Percentiles rank a stretch among this genome's conserved stretches.
Conservation (phyloP, 305 asterid species). For the Ilex paraguariensis region DNA sequence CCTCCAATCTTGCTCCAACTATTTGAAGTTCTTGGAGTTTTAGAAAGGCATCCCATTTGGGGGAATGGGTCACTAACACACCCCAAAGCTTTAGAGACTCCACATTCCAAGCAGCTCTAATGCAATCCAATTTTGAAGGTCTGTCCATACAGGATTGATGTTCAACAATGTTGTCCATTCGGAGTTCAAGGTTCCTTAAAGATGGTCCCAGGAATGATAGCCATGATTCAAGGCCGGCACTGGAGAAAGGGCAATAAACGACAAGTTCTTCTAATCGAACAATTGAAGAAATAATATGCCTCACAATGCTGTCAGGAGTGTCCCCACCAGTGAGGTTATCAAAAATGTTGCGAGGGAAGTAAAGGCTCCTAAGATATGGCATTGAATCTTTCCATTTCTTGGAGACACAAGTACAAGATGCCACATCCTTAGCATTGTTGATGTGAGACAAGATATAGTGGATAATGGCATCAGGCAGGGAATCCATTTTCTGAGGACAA, state of each 20-base stretch:
- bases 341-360: slow-evolving; percentile 65
- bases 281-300: slow-evolving; percentile 46
- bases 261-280: slow-evolving; percentile 68
- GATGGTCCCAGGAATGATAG: slow-evolving; percentile 44
- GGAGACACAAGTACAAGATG: slow-evolving; percentile 73
- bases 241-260: slow-evolving; percentile 79
- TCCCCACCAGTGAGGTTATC: slow-evolving; percentile 50
- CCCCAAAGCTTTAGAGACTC: slow-evolving; percentile 96
- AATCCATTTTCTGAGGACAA: slow-evolving; percentile 57
- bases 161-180: slow-evolving; percentile 71
- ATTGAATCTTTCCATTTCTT: slow-evolving; percentile 79
- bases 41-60: slow-evolving; percentile 71
- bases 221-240: slow-evolving; percentile 71
- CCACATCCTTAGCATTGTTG: slow-evolving; percentile 79
- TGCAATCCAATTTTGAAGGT: slow-evolving; percentile 72
- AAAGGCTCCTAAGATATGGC: slow-evolving; percentile 62
- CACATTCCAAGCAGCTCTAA: slow-evolving; percentile 64
- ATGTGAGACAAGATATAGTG: slow-evolving; percentile 62
- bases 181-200: slow-evolving; percentile 70
- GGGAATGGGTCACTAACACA: slow-evolving; percentile 63
- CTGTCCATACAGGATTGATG: slow-evolving; percentile 28
- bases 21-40: slow-evolving; percentile 84
- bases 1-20: slow-evolving; percentile 82
- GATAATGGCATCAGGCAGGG: slow-evolving; percentile 71
- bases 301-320: slow-evolving; percentile 54